A percentile compares a stretch with the other conserved stretches of the same genome.
phyloP scores from a whole-genome alignment of 179 eudicot genomes.

The Sideroxylon spinosum region DNA sequence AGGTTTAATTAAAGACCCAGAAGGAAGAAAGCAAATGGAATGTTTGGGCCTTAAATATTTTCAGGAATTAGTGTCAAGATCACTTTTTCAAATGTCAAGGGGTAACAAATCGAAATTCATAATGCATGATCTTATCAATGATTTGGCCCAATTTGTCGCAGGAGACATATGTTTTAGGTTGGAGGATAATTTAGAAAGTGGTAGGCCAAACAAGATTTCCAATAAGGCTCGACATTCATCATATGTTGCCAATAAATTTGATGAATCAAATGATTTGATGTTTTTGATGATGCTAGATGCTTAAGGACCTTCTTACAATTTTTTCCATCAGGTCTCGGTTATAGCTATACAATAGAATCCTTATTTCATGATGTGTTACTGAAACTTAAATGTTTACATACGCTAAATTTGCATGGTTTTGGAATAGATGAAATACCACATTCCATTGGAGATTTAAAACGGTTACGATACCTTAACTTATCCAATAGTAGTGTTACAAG shows the following conservation, averaged over 20 bases:
- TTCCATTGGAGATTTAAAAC: conserved; percentile 23
- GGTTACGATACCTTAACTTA: conserved; percentile 20
- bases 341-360: conserved; percentile 3
- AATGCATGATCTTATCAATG: too few species aligned
- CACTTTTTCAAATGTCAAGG: too few species aligned
- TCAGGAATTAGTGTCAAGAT: too few species aligned
- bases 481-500: conserved; percentile 6
- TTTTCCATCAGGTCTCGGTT: neutral
- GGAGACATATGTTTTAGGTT: too few species aligned
- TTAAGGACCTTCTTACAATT: conserved; percentile 15
- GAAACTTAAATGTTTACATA: conserved; percentile 14
- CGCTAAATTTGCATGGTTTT: conserved; percentile 15
- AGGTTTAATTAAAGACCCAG: conserved; percentile 19
- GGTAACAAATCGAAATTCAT: too few species aligned
- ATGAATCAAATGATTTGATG: neutral
- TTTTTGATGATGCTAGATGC: neutral
- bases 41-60: conserved; percentile 20
- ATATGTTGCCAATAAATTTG: conserved; percentile 7
- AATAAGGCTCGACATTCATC: conserved; percentile 18
- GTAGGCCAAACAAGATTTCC: neutral
- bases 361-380: conserved; percentile 16
- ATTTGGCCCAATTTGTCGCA: too few species aligned
- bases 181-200: conserved; percentile 20
- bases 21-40: conserved; percentile 15
- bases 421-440: conserved; percentile 16